Evolutionary conservation across 208 protist genomes (phyloP), one percentile per base, ranked within the genome.

Genomic region (Leptomonas pyrrhocoris): DNA sequence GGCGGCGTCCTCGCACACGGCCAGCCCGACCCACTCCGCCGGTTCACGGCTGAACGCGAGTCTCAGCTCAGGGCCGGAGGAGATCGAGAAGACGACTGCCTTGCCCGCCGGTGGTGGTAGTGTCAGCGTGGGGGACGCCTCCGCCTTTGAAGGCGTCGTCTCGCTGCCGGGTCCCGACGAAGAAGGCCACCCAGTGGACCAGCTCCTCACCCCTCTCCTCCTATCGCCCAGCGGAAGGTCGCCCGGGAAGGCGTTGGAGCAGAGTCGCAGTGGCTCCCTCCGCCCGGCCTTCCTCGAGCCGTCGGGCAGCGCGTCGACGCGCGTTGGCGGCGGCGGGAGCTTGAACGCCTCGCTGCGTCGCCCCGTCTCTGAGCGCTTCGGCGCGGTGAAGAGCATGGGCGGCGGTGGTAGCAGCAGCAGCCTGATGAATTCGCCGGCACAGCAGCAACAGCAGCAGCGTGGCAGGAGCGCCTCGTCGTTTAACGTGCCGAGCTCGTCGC

Each of bases 341-440:
- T 1, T 57, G 43, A 55, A 50, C 53, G 79, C 78, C 15, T 73
- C 78, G 45, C 59, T 80, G 63, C 74, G 73, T 51, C 79, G 74
- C 43, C 74, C 73, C 57, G 58, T 84, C 38, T 84, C 68, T 30
- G 79, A 80, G 55, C 74, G 68, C 53, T 79, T 84, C 38, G 74
- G 80, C 36, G 64, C 55, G 6, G 55, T 71, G 16, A 61, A 68
- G 38, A 57, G 25, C 46, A 60, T 11, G 40, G 28, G 69, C 61
- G n/a, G n/a, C n/a, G n/a, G n/a, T n/a, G n/a, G n/a, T n/a, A n/a
- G n/a, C n/a, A 58, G 55, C 49, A 36, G 38, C 18, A 45, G 9
- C 3, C 15, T 5, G 11, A 7, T 43, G 12, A 34, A 8, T 18
- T 59, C 53, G 18, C 30, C 50, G 5, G 3, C 40, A 15, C 51